A percentile compares a stretch with the other conserved stretches of the same genome.
Evolutionary conservation across 164 flowering plant species (phyloP).

Genomic region (Houttuynia cordata): DNA sequence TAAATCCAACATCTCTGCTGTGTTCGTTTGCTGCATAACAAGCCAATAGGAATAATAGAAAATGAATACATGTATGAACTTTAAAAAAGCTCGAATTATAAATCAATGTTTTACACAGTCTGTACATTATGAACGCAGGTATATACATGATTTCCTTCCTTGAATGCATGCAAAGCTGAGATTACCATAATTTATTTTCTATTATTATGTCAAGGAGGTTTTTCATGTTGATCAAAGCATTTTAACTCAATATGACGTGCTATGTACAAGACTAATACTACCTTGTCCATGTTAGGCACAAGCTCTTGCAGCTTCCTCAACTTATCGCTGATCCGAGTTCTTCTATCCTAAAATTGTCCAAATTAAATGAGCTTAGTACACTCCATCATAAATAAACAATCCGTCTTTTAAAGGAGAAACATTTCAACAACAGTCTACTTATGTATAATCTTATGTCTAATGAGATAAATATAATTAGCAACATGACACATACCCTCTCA

Average conservation of each 20-base stretch:
- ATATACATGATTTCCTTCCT: too few relatives aligned
- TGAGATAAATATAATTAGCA: too few relatives aligned
- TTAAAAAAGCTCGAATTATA: background rate
- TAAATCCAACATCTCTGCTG: conserved; percentile 86
- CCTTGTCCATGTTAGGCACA: conserved; percentile 97
- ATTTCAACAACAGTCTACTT: background rate
- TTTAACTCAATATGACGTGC: too few relatives aligned
- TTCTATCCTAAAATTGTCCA: conserved; percentile 42
- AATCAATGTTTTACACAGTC: too few relatives aligned
- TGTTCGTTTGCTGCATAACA: conserved; percentile 79
- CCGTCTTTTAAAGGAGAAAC: background rate
- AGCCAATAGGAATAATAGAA: background rate
- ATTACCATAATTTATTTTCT: too few relatives aligned
- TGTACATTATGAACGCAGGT: too few relatives aligned
- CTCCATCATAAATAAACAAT: too few relatives aligned
- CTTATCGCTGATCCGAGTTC: conserved; percentile 76
- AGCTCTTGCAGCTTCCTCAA: conserved; percentile 80
- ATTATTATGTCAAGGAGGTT: background rate
- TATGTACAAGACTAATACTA: conserved; percentile 9
- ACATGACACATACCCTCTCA: conserved; percentile 5
- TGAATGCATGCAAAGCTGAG: too few relatives aligned
- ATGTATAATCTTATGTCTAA: too few relatives aligned
- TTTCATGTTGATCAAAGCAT: background rate
- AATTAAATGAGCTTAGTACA: background rate
- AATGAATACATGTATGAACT: background rate